Percentiles rank a stretch among this genome's conserved stretches.
Conservation (phyloP, 768 basidiomycete genomes). For the Suillus fuscotomentosus region DNA sequence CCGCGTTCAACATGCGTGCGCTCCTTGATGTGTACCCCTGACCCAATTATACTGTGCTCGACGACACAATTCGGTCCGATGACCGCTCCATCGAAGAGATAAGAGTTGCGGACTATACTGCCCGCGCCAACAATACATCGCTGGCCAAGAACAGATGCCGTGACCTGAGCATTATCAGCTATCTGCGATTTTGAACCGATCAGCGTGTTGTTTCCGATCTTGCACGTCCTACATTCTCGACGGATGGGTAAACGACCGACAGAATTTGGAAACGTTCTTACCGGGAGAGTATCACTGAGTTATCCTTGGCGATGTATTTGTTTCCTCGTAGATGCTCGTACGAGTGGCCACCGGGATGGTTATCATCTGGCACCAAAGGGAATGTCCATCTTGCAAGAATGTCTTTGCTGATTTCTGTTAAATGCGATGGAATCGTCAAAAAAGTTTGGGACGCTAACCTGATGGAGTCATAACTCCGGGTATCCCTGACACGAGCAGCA, state of each 20-base stretch:
- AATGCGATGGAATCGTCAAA: constrained; percentile 1
- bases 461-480: constrained; percentile 86
- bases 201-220: constrained; percentile 76
- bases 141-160: constrained; percentile 75
- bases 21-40: constrained; percentile 69
- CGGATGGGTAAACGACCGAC: neutral
- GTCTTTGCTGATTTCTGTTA: constrained; percentile 64
- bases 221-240: constrained; percentile 61
- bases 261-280: constrained; percentile 30
- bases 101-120: constrained; percentile 69
- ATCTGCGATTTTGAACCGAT: constrained; percentile 80
- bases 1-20: constrained; percentile 68
- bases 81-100: constrained; percentile 76
- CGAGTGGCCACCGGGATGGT: constrained; percentile 75
- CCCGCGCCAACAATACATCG: constrained; percentile 72
- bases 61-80: constrained; percentile 74
- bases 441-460: constrained; percentile 47
- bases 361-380: constrained; percentile 93
- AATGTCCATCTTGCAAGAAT: constrained; percentile 93
- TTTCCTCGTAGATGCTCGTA: constrained; percentile 90
- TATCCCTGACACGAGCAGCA: constrained; percentile 91
- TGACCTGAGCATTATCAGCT: constrained; percentile 62
- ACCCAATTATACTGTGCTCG: constrained; percentile 78
- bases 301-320: constrained; percentile 82
- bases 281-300: constrained; percentile 82